Percentiles rank a stretch among this genome's conserved stretches.
Evolutionary conservation across 2,329 filamentous ascomycete species (phyloP).

Genomic region (Juglanconis oblonga): DNA sequence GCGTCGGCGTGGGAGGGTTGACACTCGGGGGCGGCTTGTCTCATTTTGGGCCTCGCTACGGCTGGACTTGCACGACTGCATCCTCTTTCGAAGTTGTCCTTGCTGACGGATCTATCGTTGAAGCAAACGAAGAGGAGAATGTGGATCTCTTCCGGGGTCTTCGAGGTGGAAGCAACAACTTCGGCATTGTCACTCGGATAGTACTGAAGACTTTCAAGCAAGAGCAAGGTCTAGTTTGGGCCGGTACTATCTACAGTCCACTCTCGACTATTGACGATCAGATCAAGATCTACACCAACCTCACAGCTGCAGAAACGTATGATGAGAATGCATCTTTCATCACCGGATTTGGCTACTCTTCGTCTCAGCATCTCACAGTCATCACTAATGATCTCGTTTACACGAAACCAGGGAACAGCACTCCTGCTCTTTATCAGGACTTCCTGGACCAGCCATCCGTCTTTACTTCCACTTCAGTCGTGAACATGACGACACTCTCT

Average conservation of each 20-base stretch:
- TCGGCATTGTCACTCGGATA: constrained; percentile 22
- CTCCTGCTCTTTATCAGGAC: background rate
- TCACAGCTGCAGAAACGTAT: background rate
- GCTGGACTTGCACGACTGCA: constrained; percentile 1
- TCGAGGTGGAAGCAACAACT: constrained; percentile 17
- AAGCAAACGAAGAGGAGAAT: background rate
- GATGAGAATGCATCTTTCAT: background rate
- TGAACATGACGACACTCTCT: background rate
- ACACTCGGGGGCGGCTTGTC: constrained; percentile 14
- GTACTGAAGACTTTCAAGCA: constrained; percentile 19
- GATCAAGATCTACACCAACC: background rate
- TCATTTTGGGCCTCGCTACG: background rate
- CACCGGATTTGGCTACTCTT: background rate
- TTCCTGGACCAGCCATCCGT: background rate
- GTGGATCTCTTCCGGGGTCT: background rate
- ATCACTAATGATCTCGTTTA: constrained; percentile 2
- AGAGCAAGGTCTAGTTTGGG: constrained; percentile 3
- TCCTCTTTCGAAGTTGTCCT: background rate
- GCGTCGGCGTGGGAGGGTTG: constrained; percentile 15
- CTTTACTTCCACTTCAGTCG: background rate
- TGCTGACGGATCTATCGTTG: background rate
- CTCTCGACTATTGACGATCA: background rate
- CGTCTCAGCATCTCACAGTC: background rate
- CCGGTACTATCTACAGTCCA: background rate
- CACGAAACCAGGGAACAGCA: constrained; percentile 1